These are phyloP conservation scores for Rhizopogon rudus DNA, from an alignment of 768 basidiomycete genomes.

Conservation along the genomic window DNA sequence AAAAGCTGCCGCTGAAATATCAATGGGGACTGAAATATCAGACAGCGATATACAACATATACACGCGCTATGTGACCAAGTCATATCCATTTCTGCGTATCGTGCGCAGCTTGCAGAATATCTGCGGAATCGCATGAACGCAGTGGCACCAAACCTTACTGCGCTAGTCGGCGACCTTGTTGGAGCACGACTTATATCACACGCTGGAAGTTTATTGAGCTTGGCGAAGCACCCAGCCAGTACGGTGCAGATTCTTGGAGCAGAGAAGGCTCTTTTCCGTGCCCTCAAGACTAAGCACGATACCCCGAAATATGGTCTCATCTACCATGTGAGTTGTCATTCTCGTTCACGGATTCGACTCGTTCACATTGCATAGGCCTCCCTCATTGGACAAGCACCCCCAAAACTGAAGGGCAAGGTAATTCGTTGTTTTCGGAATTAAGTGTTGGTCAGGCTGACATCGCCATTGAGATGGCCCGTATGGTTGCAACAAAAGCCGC, in stretches of 20 bases:
- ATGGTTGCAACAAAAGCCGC: slow-evolving; percentile 99
- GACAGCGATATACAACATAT: slow-evolving; percentile 97
- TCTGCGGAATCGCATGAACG: slow-evolving; percentile 95
- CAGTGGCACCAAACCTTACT: slow-evolving; percentile 96
- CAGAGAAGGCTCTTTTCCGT: slow-evolving; percentile 74
- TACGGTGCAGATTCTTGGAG: slow-evolving; percentile 72
- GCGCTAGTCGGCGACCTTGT: slow-evolving; percentile 76
- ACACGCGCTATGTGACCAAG: slow-evolving; percentile 94
- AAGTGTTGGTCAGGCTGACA: background rate
- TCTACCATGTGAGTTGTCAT: slow-evolving; percentile 75
- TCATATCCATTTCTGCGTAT: slow-evolving; percentile 94
- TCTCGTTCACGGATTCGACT: background rate
- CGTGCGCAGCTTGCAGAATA: slow-evolving; percentile 95
- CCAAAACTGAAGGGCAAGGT: slow-evolving; percentile 98
- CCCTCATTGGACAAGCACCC: slow-evolving; percentile 93
- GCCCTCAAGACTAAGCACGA: slow-evolving; percentile 84
- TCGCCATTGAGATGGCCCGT: slow-evolving; percentile 77
- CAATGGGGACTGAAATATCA: slow-evolving; percentile 99
- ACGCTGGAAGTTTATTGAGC: slow-evolving; percentile 66
- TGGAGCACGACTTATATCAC: slow-evolving; percentile 69
- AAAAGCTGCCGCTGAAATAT: slow-evolving; percentile 95
- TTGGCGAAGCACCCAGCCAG: slow-evolving; percentile 76
- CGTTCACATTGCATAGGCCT: slow-evolving; percentile 50
- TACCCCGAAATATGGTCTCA: slow-evolving; percentile 99
- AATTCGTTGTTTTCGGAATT: slow-evolving; percentile 10